Conservation (phyloP, 441 rosid species). For the Hypseocharis bilobata region DNA sequence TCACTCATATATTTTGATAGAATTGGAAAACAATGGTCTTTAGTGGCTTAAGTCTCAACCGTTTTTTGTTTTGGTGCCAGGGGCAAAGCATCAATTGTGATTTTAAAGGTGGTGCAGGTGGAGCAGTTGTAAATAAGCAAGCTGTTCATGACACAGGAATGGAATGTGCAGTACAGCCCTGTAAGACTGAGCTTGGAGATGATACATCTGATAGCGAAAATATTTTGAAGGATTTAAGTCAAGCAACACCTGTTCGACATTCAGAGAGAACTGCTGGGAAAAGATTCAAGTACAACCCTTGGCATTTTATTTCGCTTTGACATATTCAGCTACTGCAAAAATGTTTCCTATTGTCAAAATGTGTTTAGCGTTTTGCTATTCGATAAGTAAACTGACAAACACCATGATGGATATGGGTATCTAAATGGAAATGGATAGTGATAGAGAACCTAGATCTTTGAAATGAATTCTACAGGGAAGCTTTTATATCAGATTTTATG, state of each 20-base stretch:
- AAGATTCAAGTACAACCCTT: slow-evolving; percentile 49
- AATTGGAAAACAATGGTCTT: slow-evolving; percentile 3
- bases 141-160: slow-evolving; percentile 27
- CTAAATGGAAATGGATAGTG: neutral
- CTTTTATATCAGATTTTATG: too few species aligned
- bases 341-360: neutral
- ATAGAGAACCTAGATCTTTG: neutral
- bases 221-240: slow-evolving; percentile 32
- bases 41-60: neutral
- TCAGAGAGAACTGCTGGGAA: slow-evolving; percentile 66
- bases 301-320: slow-evolving; percentile 15
- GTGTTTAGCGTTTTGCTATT: neutral
- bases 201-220: slow-evolving; percentile 39
- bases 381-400: neutral
- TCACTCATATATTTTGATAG: neutral
- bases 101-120: slow-evolving; percentile 78
- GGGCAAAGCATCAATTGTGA: slow-evolving; percentile 44
- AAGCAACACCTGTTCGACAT: slow-evolving; percentile 54
- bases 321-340: neutral
- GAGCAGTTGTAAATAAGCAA: slow-evolving; percentile 28
- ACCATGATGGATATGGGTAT: neutral
- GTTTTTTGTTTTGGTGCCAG: slow-evolving; percentile 30
- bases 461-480: neutral
- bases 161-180: slow-evolving; percentile 38
- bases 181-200: slow-evolving; percentile 42